These are phyloP conservation scores for Tetrapyrgos nigripes DNA, from an alignment of 1,284 basidiomycete species.

Conservation along the genomic window DNA sequence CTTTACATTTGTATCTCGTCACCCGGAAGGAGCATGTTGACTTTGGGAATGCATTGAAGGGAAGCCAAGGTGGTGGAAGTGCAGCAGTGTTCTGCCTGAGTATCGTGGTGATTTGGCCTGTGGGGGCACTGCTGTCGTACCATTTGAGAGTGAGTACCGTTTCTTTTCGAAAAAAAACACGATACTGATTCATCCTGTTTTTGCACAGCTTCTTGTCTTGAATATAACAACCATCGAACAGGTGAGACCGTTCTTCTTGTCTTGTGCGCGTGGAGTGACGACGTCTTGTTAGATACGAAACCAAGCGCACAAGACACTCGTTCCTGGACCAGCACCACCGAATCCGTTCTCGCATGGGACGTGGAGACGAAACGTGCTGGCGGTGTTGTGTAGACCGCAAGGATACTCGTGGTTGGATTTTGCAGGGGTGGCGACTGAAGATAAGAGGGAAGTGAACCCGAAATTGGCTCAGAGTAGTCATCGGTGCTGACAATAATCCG, in stretches of 20 bases:
- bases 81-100: conserved; percentile 79
- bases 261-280: neutral
- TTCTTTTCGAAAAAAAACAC: too few species aligned
- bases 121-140: conserved; percentile 80
- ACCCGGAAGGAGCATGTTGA: conserved; percentile 51
- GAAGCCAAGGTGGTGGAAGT: conserved; percentile 67
- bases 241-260: conserved; percentile 56
- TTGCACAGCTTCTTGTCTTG: conserved; percentile 70
- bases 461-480: conserved; percentile 32
- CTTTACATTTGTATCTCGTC: conserved; percentile 79
- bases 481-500: too few species aligned
- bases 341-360: conserved; percentile 83
- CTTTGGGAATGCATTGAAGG: conserved; percentile 62
- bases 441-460: conserved; percentile 73
- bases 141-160: conserved; percentile 77
- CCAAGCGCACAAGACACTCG: conserved; percentile 75
- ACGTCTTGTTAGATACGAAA: conserved; percentile 65
- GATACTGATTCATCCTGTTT: too few species aligned
- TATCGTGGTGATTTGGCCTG: conserved; percentile 79
- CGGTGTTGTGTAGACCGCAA: conserved; percentile 73
- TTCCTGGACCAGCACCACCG: conserved; percentile 65
- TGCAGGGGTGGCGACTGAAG: conserved; percentile 62
- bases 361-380: conserved; percentile 71
- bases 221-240: conserved; percentile 95
- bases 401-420: conserved; percentile 76